A percentile compares a stretch with the other conserved stretches of the same genome.
Evolutionary conservation across 805 yeast species (phyloP).

Genomic region (Myxozyma lipomycoides): DNA sequence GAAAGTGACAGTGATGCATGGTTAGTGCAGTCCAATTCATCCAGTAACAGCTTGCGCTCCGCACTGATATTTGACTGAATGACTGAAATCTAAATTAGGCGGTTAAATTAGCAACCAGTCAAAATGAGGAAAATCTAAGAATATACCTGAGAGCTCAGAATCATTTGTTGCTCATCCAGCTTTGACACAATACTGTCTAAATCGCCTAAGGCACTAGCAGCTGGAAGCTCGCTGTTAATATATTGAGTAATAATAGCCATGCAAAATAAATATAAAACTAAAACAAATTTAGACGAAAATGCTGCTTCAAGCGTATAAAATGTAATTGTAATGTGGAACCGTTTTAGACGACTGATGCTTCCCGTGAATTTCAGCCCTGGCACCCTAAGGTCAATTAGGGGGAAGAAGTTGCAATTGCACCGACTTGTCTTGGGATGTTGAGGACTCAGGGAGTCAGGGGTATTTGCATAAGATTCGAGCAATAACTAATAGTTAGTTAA

Average conservation of each 20-base stretch:
- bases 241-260: conserved; percentile 20
- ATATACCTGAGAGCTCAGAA: conserved; percentile 6
- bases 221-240: conserved; percentile 15
- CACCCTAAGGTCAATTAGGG: too few relatives aligned
- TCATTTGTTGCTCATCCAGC: conserved; percentile 19
- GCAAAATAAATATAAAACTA: not conserved
- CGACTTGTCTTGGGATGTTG: too few relatives aligned
- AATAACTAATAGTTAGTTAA: too few relatives aligned
- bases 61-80: conserved; percentile 2
- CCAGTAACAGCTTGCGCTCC: conserved; percentile 8
- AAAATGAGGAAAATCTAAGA: not conserved
- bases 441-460: too few relatives aligned
- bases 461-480: too few relatives aligned
- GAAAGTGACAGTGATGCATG: too few relatives aligned
- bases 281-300: too few relatives aligned
- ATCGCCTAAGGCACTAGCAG: conserved; percentile 8
- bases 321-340: too few relatives aligned
- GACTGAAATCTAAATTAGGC: conserved; percentile 11
- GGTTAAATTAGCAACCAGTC: not conserved
- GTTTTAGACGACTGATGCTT: too few relatives aligned
- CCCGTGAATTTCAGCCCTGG: too few relatives aligned
- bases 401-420: too few relatives aligned
- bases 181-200: conserved; percentile 18
- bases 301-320: too few relatives aligned
- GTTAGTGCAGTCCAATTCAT: conserved; percentile 4